Base-by-base conservation (phyloP, 2,329 filamentous ascomycete species). In the Tolypocladium guangdongense region DNA sequence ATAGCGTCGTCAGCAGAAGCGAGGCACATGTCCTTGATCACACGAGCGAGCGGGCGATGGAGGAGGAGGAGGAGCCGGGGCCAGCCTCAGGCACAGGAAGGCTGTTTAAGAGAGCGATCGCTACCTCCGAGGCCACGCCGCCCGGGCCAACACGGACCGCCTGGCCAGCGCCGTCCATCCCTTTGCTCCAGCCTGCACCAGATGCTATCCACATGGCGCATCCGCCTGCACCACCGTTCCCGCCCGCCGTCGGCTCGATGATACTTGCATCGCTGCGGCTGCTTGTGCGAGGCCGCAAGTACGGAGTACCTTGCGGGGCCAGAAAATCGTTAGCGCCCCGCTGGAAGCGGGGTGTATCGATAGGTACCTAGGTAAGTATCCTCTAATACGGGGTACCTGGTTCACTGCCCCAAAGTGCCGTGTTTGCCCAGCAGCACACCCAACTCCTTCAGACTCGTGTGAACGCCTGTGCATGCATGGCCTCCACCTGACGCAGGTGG, bases 321-420 rank as follows among this genome's bases (percentile, higher is more conserved):
- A 7, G 33, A 33, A 5, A 37, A 18, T 50, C 48, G 48, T 39
- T 30, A 20, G 22, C 16, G 48, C 24, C 48, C 38, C 49, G 27
- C 38, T 7, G 2, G 16, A 32, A 35, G 51, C 52, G 56, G 56
- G 56, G 56, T 55, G 57, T 58, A 58, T 58, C 56, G 56, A 58
- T 58, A 58, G 35, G 51, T 36, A 36, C 14, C 27, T 27, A n/a
- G n/a, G n/a, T n/a, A n/a, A n/a, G n/a, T n/a, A n/a, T n/a, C n/a
- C n/a, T n/a, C n/a, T n/a, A n/a, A n/a, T n/a, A n/a, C n/a, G n/a
- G n/a, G n/a, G n/a, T 32, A 46, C 43, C 43, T 46, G 27, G 16
- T 2, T n/a, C 36, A 37, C 35, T 37, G n/a, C 38, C 38, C 22
- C 38, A n/a, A n/a, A n/a, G n/a, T n/a, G n/a, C 27, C 3, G 38